Evolutionary conservation across 2,329 filamentous ascomycete genomes (phyloP), one percentile per base, ranked within the genome.

Genomic region (Reticulascus tulasneorum): DNA sequence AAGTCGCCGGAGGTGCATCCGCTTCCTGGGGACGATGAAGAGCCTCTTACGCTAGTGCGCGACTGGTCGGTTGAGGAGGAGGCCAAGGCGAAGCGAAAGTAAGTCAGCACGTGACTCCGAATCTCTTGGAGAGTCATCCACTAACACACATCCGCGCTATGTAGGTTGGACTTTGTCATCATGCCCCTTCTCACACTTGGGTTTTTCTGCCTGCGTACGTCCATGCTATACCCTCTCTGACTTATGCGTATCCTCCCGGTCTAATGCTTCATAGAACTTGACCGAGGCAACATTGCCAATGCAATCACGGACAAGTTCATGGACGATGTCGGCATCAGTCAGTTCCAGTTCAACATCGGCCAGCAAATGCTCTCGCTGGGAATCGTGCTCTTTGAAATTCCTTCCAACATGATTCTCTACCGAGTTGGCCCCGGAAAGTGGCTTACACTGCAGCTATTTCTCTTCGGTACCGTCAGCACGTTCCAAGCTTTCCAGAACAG

Each of bases 401-500:
- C 68, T 0, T 67, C 64, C 26, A 71, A 71, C 48, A 62, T 71
- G 26, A 59, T 69, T 9, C 52, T 71, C 12, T 67, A 71, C 44
- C 55, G 59, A 5, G 55, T 73, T 25, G 67, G 69, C 7, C 71
- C 73, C 2, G 65, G 64, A n/a, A 63, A 64, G 30, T 77, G 73
- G 73, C 56, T 77, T 2, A 69, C 72, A 0, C 57, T 66, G 1
- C 72, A 77, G 47, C 53, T 77, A 15, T 71, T 76, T 44, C 59
- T 71, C 25, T 77, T 68, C 38, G 73, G 73, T 6, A 58, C 66
- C 13, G 71, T 77, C 33, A 68, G 64, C 17, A 73, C 69, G 1
- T 75, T 77, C 47, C 74, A 78, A 47, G 64, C 69, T 5, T 78
- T 74, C 47, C 62, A 71, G 33, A 58, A 56, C 20, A 64, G 57